Evolutionary conservation across 495 filamentous ascomycete species (phyloP), one percentile per base, ranked within the genome.

Genomic region (Halenospora varia): DNA sequence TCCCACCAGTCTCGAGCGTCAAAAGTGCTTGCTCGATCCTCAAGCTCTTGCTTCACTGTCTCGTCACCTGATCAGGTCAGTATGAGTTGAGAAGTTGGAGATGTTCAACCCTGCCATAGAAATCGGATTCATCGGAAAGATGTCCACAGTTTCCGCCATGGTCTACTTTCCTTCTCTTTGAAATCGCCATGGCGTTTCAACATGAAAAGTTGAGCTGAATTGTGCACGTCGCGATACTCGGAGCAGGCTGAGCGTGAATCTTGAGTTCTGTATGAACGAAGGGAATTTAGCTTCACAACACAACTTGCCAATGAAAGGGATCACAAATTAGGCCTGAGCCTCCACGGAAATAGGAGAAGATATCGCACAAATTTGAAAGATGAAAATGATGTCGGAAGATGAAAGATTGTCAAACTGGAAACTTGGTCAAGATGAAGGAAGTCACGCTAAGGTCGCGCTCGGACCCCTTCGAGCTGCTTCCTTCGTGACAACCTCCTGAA

Each of bases 41-140:
- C 71, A 1, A 78, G 63, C 1, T 65, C 53, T 10, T 48, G 44
- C 17, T 49, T 64, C 11, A 42, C 51, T 26, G 41, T 20, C 26
- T 50, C 50, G 39, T 62, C 58, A 48, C 65, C 65, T 67, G 50
- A 26, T 20, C 1, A 22, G 22, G 57, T 44, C 25, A 18, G 39
- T 44, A 23, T 24, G 24, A 49, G 44, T 48, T 68, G 53, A 70
- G 70, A 55, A 57, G 47, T 41, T 46, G 15, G 60, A 59, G 51
- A 44, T 40, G 25, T 47, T 19, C 52, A 35, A 58, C 39, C 45
- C 56, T 71, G 82, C 87, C 87, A 59, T 90, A 89, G 71, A 89
- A 89, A 59, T 87, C 86, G 3, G 86, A 89, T 29, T 89, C 84
- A 41, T 84, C 84, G n/a, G 82, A 85, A 53, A 86, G 24, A 41